These are phyloP conservation scores for Russula earlei DNA, from an alignment of 768 basidiomycete genomes.

Conservation along the genomic window DNA sequence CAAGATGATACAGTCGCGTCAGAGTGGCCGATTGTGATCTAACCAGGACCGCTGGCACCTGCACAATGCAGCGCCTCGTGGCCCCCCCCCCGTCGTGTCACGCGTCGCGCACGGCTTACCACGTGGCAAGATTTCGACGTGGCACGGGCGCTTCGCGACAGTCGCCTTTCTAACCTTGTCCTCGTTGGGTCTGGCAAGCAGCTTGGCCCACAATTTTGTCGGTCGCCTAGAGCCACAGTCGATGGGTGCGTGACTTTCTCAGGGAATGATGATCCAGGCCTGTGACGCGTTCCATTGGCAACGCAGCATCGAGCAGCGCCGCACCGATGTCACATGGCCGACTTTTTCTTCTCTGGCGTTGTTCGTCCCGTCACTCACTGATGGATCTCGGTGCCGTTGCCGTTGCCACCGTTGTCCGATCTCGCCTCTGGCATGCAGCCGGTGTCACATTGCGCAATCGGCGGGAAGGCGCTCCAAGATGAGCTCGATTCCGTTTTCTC, in stretches of 20 bases:
- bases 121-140: constrained; percentile 23
- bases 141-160: constrained; percentile 21
- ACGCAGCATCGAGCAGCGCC: too few relatives aligned
- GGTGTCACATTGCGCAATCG: constrained; percentile 11
- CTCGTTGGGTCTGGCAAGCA: constrained; percentile 19
- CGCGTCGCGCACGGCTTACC: not conserved
- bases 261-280: too few relatives aligned
- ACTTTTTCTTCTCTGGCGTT: not conserved
- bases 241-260: not conserved
- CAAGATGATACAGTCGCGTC: constrained; percentile 34
- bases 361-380: not conserved
- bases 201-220: constrained; percentile 21
- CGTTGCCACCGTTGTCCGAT: constrained; percentile 24
- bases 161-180: constrained; percentile 19
- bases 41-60: constrained; percentile 20
- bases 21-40: constrained; percentile 31
- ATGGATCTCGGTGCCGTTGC: not conserved
- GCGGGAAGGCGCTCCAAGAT: constrained; percentile 18
- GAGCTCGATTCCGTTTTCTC: not conserved
- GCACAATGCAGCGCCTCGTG: constrained; percentile 31
- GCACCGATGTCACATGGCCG: too few relatives aligned
- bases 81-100: too few relatives aligned
- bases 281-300: too few relatives aligned
- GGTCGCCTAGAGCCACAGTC: constrained; percentile 14
- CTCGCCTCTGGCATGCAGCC: constrained; percentile 20